These are phyloP conservation scores for Fusarium sp. DNA, from an alignment of 2,329 filamentous ascomycete species.

Conservation along the genomic window DNA sequence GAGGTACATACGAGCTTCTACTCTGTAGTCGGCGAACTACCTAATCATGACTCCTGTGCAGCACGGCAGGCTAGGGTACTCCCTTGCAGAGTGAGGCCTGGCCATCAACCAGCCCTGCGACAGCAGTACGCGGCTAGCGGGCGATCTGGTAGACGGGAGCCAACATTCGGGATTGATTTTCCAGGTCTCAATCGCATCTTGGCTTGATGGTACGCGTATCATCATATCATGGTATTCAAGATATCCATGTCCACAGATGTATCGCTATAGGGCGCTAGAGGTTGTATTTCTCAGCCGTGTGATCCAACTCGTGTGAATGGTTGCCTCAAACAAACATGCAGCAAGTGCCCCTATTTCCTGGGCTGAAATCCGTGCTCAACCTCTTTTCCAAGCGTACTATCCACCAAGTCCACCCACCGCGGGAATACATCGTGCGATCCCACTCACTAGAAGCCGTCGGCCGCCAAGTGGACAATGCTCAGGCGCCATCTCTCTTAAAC, in stretches of 20 bases:
- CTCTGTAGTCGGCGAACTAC: constrained; percentile 1
- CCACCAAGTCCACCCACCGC: constrained; percentile 21
- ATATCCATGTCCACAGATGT: background rate
- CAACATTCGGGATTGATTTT: background rate
- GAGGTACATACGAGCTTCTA: background rate
- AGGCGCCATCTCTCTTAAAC: constrained; percentile 17
- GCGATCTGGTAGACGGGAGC: constrained; percentile 18
- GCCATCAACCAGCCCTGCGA: constrained; percentile 8
- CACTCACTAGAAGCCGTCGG: constrained; percentile 11
- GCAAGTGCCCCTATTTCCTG: constrained; percentile 20
- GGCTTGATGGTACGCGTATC: background rate
- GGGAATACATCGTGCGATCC: constrained; percentile 34
- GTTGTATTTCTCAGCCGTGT: background rate
- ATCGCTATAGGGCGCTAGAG: background rate
- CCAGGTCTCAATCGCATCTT: background rate
- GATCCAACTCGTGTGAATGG: background rate
- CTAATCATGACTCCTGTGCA: background rate
- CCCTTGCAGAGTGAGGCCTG: constrained; percentile 10
- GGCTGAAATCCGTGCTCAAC: constrained; percentile 32
- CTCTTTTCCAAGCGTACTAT: constrained; percentile 21
- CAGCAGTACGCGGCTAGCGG: constrained; percentile 8
- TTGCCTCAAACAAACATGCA: background rate
- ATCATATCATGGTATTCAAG: background rate
- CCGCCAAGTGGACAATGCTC: constrained; percentile 36
- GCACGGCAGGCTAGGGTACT: background rate